Percentiles rank a stretch among this genome's conserved stretches.
Conservation (phyloP, 805 yeast genomes). For the Ogataea methanolica region DNA sequence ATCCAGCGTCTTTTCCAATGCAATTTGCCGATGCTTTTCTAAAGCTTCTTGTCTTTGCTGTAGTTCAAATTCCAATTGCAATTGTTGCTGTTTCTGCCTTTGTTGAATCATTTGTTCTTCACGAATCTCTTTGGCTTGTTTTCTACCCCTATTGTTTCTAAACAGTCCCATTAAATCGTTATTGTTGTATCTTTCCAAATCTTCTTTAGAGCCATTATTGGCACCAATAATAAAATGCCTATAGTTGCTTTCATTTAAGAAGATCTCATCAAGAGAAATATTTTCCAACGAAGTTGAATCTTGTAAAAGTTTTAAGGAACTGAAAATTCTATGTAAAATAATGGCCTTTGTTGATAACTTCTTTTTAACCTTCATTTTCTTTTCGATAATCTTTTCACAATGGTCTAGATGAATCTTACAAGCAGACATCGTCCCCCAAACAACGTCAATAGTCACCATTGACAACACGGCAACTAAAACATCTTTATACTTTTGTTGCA, state of each 20-base stretch:
- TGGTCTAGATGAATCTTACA: conserved; percentile 71
- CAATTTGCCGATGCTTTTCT: conserved; percentile 1
- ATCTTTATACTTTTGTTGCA: conserved; percentile 72
- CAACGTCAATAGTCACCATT: conserved; percentile 84
- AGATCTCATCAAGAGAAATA: conserved; percentile 30
- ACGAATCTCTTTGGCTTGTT: background rate
- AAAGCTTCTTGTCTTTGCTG: conserved; percentile 1
- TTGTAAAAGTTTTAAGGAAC: conserved; percentile 69
- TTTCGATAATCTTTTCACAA: conserved; percentile 69
- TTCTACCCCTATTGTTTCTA: conserved; percentile 16
- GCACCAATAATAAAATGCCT: conserved; percentile 29
- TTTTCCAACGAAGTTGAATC: conserved; percentile 59
- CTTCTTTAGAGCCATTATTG: conserved; percentile 21
- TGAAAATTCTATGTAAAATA: conserved; percentile 71
- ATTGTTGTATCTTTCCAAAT: conserved; percentile 19
- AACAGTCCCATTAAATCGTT: conserved; percentile 23
- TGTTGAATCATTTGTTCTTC: conserved; percentile 1
- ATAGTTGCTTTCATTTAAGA: conserved; percentile 32
- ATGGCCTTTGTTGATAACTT: conserved; percentile 71
- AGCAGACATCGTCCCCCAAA: conserved; percentile 88
- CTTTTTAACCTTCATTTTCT: conserved; percentile 62
- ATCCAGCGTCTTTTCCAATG: background rate
- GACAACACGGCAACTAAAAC: conserved; percentile 77
- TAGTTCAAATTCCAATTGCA: conserved; percentile 3
- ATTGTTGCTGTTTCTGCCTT: conserved; percentile 3